A percentile compares a stretch with the other conserved stretches of the same genome.
phyloP scores from a whole-genome alignment of 305 asterid species.

The Plantago rigida region DNA sequence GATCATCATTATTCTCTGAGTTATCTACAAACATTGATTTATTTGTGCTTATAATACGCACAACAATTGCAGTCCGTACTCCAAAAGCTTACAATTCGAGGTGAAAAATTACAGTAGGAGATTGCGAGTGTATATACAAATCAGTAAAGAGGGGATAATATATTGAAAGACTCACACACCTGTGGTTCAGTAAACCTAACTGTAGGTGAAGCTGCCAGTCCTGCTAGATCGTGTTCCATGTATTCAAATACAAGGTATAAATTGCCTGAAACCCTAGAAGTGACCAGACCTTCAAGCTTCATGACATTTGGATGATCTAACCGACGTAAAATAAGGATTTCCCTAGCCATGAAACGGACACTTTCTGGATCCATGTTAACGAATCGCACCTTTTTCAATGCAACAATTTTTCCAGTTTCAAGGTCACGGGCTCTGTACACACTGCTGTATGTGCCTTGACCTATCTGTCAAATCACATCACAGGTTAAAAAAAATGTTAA shows the following conservation, averaged over 20 bases:
- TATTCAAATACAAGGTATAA: conserved; percentile 79
- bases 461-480: conserved; percentile 46
- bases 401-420: conserved; percentile 68
- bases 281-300: conserved; percentile 84
- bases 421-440: conserved; percentile 85
- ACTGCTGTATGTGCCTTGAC: conserved; percentile 91
- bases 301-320: conserved; percentile 79
- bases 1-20: not conserved
- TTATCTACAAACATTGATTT: not conserved
- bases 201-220: conserved; percentile 57
- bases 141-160: not conserved
- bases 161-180: conserved; percentile 33
- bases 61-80: not conserved
- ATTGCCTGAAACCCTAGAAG: conserved; percentile 74
- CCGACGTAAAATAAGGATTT: conserved; percentile 73
- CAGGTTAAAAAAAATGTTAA: conserved; percentile 13
- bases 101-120: not conserved
- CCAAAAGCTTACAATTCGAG: not conserved
- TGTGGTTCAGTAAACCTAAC: conserved; percentile 68
- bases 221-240: conserved; percentile 91
- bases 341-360: conserved; percentile 87
- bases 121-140: too few relatives aligned
- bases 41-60: not conserved
- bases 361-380: conserved; percentile 86
- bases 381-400: conserved; percentile 75